Base-by-base conservation (phyloP, 2,329 filamentous ascomycete genomes). In the Xylaria sp. region DNA sequence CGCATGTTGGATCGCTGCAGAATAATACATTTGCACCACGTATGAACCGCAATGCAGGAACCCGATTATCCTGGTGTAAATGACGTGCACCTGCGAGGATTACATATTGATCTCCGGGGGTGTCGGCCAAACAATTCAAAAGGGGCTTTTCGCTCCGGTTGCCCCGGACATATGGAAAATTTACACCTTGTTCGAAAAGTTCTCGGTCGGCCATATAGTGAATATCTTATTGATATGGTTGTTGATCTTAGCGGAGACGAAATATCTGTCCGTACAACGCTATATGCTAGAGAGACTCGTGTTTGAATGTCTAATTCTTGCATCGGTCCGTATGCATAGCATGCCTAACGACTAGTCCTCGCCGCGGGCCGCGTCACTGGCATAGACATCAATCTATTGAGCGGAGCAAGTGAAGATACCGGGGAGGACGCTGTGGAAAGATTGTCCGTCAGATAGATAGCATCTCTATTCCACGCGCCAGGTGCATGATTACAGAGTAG, bases 201-300 rank as follows among this genome's bases (percentile, higher is more conserved):
- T 48, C 37, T 44, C 12, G 5, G 37, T 60, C 21, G 50, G 50
- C 18, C 55, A 57, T 60, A 65, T 60, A 42, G 54, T 37, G 35
- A 27, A 48, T 23, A 62, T 61, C 66, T 51, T 59, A 62, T 59
- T 54, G 29, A 37, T 60, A 68, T 63, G 44, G 54, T 29, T 54
- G 32, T 51, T 32, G 18, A 54, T 27, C 37, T 60, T 50, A 25
- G 37, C 50, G 13, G 23, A 37, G 44, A 54, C 18, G n/a, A 21
- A 63, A 18, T n/a, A 51, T 35, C 8, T 8, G 12, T 48, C 23
- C 23, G n/a, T 29, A 37, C 18, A 23, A 53, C 53, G 2, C 37
- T 27, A n/a, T 10, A 27, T 27, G 21, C 42, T 12, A 29, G 21
- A 57, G 16, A 21, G 25, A 12, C 60, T 54, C 35, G 54, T 60